phyloP scores from a whole-genome alignment of 345 rosid genomes.

The Citrus hindsii region DNA sequence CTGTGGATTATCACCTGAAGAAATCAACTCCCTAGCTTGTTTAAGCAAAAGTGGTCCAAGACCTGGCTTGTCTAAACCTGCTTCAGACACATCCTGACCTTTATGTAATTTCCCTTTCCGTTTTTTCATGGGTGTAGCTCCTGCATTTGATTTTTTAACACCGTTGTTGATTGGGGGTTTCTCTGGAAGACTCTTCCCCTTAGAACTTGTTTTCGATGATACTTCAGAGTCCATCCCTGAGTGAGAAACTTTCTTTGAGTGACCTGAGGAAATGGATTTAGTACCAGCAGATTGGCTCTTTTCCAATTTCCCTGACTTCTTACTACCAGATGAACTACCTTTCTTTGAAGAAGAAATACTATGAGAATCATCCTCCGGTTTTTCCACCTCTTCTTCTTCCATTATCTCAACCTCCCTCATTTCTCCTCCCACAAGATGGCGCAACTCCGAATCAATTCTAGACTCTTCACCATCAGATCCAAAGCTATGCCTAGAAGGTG shows the following conservation, averaged over 20 bases:
- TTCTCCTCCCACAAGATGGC: constrained; percentile 70
- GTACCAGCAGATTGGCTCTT: constrained; percentile 32
- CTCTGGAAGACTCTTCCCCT: constrained; percentile 36
- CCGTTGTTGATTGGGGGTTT: constrained; percentile 45
- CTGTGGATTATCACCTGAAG: constrained; percentile 63
- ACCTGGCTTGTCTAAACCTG: constrained; percentile 46
- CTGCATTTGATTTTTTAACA: constrained; percentile 36
- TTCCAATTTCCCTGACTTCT: constrained; percentile 45
- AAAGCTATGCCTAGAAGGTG: constrained; percentile 76
- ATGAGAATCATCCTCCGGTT: constrained; percentile 36
- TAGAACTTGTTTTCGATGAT: constrained; percentile 33
- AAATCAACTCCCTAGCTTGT: constrained; percentile 69
- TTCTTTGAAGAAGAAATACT: constrained; percentile 42
- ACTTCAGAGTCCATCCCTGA: constrained; percentile 27
- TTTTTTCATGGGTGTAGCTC: constrained; percentile 39
- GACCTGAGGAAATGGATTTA: constrained; percentile 37
- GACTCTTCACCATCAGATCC: constrained; percentile 83
- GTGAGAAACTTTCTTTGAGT: constrained; percentile 32
- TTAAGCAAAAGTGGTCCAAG: constrained; percentile 72
- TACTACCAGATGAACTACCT: constrained; percentile 36
- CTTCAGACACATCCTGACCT: constrained; percentile 40
- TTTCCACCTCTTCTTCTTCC: constrained; percentile 48
- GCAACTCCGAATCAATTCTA: constrained; percentile 77
- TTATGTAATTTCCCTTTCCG: constrained; percentile 45
- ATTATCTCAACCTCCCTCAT: constrained; percentile 51